These are phyloP conservation scores for Penicillium verhagenii DNA, from an alignment of 495 filamentous ascomycete genomes.

Conservation along the genomic window DNA sequence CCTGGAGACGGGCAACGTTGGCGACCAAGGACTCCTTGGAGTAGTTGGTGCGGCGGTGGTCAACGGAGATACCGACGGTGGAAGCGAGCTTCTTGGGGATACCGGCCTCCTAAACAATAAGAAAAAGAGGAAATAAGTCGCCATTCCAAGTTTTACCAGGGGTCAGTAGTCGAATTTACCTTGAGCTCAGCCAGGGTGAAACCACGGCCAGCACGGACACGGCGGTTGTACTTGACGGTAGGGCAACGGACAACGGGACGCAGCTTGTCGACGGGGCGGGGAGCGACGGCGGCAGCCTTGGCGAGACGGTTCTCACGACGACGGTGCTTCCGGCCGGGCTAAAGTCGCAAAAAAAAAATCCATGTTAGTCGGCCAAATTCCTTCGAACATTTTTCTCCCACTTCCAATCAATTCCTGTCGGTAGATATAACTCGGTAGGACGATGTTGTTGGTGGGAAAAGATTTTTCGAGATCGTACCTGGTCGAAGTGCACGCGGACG, in stretches of 20 bases:
- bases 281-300: constrained; percentile 92
- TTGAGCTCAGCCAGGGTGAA: constrained; percentile 97
- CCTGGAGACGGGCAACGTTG: constrained; percentile 95
- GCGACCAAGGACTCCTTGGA: constrained; percentile 85
- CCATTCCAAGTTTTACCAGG: neutral
- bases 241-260: constrained; percentile 94
- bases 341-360: constrained; percentile 24
- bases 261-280: constrained; percentile 95
- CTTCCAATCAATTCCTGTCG: constrained; percentile 15
- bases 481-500: constrained; percentile 97
- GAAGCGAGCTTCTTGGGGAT: constrained; percentile 92
- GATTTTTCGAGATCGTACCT: constrained; percentile 63
- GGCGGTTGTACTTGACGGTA: constrained; percentile 97
- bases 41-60: constrained; percentile 94
- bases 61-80: constrained; percentile 95
- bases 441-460: constrained; percentile 8
- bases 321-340: constrained; percentile 93
- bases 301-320: constrained; percentile 83
- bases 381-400: constrained; percentile 13
- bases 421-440: constrained; percentile 12
- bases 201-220: constrained; percentile 91
- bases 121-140: constrained; percentile 15
- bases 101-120: constrained; percentile 71
- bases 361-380: constrained; percentile 32
- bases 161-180: constrained; percentile 54